Conservation (phyloP, 768 basidiomycete species). For the Gymnopilus junonius region DNA sequence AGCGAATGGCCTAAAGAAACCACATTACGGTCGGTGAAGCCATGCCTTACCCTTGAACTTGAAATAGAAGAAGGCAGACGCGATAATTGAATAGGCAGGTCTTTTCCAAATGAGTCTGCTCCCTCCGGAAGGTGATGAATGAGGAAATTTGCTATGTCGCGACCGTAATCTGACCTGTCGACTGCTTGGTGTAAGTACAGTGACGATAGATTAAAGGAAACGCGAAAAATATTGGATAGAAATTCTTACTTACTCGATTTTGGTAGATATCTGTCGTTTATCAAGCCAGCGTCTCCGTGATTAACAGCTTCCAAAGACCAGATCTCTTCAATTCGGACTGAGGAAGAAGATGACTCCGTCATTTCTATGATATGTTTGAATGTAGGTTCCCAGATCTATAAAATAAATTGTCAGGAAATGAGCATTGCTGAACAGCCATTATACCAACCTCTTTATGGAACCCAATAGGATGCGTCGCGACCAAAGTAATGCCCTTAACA, state of each 20-base stretch:
- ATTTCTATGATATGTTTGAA: constrained; percentile 26
- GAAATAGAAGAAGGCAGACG: constrained; percentile 10
- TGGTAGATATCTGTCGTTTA: constrained; percentile 25
- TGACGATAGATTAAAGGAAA: not conserved
- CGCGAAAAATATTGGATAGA: not conserved
- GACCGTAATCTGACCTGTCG: constrained; percentile 30
- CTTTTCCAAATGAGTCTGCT: constrained; percentile 13
- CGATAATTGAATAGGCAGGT: constrained; percentile 14
- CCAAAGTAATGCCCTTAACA: constrained; percentile 24
- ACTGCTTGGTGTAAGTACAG: constrained; percentile 14
- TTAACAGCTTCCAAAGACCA: constrained; percentile 29
- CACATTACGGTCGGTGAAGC: constrained; percentile 21
- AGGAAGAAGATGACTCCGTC: constrained; percentile 21
- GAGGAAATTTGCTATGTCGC: constrained; percentile 31
- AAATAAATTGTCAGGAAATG: not conserved
- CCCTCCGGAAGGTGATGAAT: constrained; percentile 26
- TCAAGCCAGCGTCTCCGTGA: constrained; percentile 30
- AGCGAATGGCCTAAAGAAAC: constrained; percentile 29
- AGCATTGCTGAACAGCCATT: not conserved
- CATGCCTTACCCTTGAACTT: constrained; percentile 13
- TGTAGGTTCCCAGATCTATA: constrained; percentile 29
- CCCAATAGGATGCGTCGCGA: constrained; percentile 29
- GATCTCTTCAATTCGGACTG: constrained; percentile 26
- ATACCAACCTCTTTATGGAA: constrained; percentile 30
- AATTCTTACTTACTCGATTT: constrained; percentile 28